Evolutionary conservation across 176 grass and related monocot species (phyloP).

Genomic region (Tuctoria greenei): DNA sequence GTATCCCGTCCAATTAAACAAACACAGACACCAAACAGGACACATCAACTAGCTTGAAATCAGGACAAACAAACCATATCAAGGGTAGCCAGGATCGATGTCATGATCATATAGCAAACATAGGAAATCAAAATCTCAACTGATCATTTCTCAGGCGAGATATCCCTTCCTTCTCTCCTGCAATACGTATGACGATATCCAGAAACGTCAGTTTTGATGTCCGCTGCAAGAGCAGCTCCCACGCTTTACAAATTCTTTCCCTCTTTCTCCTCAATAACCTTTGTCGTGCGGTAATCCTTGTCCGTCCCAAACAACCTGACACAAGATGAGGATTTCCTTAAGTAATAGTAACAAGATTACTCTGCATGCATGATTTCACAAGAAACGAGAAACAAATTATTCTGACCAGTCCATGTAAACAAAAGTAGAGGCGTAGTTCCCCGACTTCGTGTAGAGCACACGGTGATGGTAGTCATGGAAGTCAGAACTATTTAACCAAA

Average conservation of each 20-base stretch:
- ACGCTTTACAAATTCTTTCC: conserved; percentile 44
- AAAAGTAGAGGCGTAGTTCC: conserved; percentile 80
- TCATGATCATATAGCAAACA: conserved; percentile 36
- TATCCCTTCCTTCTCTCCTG: conserved; percentile 10
- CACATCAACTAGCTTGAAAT: conserved; percentile 21
- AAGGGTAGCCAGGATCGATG: conserved; percentile 32
- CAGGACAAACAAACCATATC: conserved; percentile 25
- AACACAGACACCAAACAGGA: background rate
- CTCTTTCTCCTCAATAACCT: conserved; percentile 53
- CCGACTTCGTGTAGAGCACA: conserved; percentile 81
- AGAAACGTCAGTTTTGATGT: conserved; percentile 12
- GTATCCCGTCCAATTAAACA: background rate
- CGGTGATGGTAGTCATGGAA: conserved; percentile 93
- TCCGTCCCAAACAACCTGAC: conserved; percentile 86
- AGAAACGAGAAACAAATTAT: background rate
- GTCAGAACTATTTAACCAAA: conserved; percentile 47
- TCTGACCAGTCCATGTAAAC: conserved; percentile 91
- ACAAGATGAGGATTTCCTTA: background rate
- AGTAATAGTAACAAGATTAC: background rate
- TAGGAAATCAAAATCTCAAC: conserved; percentile 27
- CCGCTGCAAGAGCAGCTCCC: conserved; percentile 1
- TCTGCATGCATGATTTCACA: conserved; percentile 15
- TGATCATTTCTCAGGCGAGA: conserved; percentile 21
- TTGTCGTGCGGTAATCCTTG: conserved; percentile 69
- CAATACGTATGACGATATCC: conserved; percentile 26